Percentiles rank a stretch among this genome's conserved stretches.
Evolutionary conservation across 1,139 yeast species (phyloP).

Genomic region (Debaryomyces udenii): DNA sequence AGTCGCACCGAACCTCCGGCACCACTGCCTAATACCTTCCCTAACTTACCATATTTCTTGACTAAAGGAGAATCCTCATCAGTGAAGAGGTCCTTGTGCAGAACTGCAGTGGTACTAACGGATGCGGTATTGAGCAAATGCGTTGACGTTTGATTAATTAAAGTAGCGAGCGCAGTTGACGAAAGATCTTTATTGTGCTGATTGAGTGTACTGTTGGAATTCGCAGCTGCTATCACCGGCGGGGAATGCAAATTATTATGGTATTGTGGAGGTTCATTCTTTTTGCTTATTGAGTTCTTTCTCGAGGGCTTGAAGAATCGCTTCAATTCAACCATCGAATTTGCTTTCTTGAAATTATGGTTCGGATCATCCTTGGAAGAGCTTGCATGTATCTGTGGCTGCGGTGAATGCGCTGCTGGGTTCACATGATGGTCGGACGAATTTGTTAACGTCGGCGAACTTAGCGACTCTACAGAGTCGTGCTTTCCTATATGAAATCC

Average conservation of each 20-base stretch:
- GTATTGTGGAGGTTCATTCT: slow-evolving; percentile 25
- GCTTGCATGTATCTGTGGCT: slow-evolving; percentile 20
- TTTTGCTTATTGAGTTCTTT: slow-evolving; percentile 30
- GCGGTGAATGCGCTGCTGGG: slow-evolving; percentile 18
- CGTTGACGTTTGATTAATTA: slow-evolving; percentile 48
- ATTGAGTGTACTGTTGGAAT: not conserved
- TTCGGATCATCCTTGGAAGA: slow-evolving; percentile 31
- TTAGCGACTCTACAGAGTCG: slow-evolving; percentile 39
- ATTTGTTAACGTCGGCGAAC: slow-evolving; percentile 37
- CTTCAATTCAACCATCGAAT: slow-evolving; percentile 46
- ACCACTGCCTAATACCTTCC: slow-evolving; percentile 91
- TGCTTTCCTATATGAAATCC: slow-evolving; percentile 45
- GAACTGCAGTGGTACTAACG: slow-evolving; percentile 21
- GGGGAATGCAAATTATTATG: slow-evolving; percentile 38
- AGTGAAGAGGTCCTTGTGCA: slow-evolving; percentile 44
- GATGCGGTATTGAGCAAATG: slow-evolving; percentile 47
- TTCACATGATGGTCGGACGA: slow-evolving; percentile 26
- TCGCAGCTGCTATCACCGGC: slow-evolving; percentile 21
- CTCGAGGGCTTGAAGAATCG: slow-evolving; percentile 46
- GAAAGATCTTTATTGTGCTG: slow-evolving; percentile 35
- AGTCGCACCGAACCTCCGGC: slow-evolving; percentile 97
- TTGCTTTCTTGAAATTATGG: slow-evolving; percentile 36
- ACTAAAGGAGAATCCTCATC: slow-evolving; percentile 67
- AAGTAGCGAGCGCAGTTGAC: slow-evolving; percentile 43
- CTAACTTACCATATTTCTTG: slow-evolving; percentile 86